Evolutionary conservation across 1,139 yeast genomes (phyloP).

Genomic region (Suhomyces panamericanus): DNA sequence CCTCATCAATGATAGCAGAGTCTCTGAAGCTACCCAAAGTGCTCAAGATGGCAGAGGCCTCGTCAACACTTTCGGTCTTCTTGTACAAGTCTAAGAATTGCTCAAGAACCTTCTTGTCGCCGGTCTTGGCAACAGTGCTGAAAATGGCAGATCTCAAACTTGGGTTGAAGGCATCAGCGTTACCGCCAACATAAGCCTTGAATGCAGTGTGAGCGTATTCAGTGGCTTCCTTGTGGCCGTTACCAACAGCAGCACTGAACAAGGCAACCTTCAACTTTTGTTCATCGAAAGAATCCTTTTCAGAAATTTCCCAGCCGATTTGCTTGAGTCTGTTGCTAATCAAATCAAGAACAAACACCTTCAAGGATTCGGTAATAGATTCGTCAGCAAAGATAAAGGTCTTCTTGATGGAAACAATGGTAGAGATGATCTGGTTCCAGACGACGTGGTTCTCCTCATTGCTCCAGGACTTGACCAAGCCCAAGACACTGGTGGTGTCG

Average conservation of each 20-base stretch:
- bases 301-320: slow-evolving; percentile 69
- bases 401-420: slow-evolving; percentile 54
- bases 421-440: slow-evolving; percentile 68
- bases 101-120: slow-evolving; percentile 64
- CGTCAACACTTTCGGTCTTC: slow-evolving; percentile 68
- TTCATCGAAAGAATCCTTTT: slow-evolving; percentile 63
- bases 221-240: slow-evolving; percentile 57
- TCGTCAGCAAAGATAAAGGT: slow-evolving; percentile 75
- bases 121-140: slow-evolving; percentile 63
- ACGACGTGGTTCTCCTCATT: slow-evolving; percentile 70
- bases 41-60: slow-evolving; percentile 73
- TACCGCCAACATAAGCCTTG: slow-evolving; percentile 60
- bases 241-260: slow-evolving; percentile 66
- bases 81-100: slow-evolving; percentile 63
- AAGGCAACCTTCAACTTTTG: slow-evolving; percentile 76
- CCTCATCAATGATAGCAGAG: slow-evolving; percentile 56
- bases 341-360: slow-evolving; percentile 58
- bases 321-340: slow-evolving; percentile 57
- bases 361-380: slow-evolving; percentile 54
- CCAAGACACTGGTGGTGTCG: slow-evolving; percentile 63
- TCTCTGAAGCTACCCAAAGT: slow-evolving; percentile 72
- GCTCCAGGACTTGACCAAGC: slow-evolving; percentile 67
- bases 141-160: slow-evolving; percentile 76
- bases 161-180: slow-evolving; percentile 68
- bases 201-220: slow-evolving; percentile 58